phyloP scores from a whole-genome alignment of 768 basidiomycete genomes.

The Pleurotus cornucopiae region DNA sequence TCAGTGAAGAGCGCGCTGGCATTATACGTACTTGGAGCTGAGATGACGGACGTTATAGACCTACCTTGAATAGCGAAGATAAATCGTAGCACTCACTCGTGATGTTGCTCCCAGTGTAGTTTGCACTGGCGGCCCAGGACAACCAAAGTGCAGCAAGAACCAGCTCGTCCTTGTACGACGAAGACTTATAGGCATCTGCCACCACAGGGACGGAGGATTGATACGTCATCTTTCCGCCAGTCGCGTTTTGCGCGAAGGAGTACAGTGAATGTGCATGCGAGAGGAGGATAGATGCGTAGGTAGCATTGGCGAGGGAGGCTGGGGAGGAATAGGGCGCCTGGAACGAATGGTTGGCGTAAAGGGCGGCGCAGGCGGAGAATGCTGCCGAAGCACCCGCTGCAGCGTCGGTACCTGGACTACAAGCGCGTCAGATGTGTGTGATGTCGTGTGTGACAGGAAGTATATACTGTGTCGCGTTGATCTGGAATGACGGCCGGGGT shows the following conservation, averaged over 20 bases:
- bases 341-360: constrained; percentile 66
- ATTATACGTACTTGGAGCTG: background rate
- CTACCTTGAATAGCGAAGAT: no score
- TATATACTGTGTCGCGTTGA: constrained; percentile 57
- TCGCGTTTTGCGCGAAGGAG: constrained; percentile 66
- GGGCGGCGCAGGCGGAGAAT: constrained; percentile 79
- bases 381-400: constrained; percentile 83
- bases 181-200: constrained; percentile 64
- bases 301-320: constrained; percentile 65
- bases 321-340: constrained; percentile 47
- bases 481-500: constrained; percentile 71
- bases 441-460: background rate
- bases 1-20: background rate
- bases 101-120: background rate
- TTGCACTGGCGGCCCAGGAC: constrained; percentile 52
- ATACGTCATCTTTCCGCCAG: constrained; percentile 56
- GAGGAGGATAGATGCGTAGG: constrained; percentile 68
- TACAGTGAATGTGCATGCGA: constrained; percentile 76
- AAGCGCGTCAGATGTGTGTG: background rate
- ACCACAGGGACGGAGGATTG: constrained; percentile 67
- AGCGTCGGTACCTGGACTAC: constrained; percentile 79
- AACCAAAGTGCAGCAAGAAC: constrained; percentile 75
- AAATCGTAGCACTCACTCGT: background rate
- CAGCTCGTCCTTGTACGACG: constrained; percentile 70
- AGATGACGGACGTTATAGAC: no score